A percentile compares a stretch with the other conserved stretches of the same genome.
Evolutionary conservation across 169 alveolate genomes (phyloP).

Genomic region (Perkinsus chesapeaki): DNA sequence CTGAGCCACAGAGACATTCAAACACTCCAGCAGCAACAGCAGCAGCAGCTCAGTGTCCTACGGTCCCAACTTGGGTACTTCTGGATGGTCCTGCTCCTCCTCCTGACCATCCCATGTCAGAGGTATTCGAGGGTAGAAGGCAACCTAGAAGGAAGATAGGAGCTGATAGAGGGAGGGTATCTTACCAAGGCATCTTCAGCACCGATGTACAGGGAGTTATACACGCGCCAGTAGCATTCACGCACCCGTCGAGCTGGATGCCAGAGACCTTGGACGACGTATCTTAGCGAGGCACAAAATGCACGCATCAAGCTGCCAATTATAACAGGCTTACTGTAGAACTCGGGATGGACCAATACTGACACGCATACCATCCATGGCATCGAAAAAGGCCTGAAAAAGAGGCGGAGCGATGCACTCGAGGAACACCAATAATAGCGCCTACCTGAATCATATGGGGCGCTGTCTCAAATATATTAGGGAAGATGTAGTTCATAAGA

Average conservation of each 20-base stretch:
- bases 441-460: conserved; percentile 80
- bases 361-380: conserved; percentile 95
- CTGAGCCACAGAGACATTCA: neutral
- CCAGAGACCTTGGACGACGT: conserved; percentile 94
- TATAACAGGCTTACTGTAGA: conserved; percentile 40
- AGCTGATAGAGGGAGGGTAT: too few relatives aligned
- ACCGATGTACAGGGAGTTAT: conserved; percentile 95
- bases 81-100: neutral
- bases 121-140: neutral
- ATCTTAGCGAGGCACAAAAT: conserved; percentile 13
- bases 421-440: neutral
- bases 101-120: neutral
- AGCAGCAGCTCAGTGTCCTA: neutral
- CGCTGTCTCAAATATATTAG: conserved; percentile 96
- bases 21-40: neutral
- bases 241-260: conserved; percentile 99
- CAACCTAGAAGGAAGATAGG: neutral
- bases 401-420: neutral
- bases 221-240: conserved; percentile 96
- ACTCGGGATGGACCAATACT: conserved; percentile 96
- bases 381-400: conserved; percentile 90
- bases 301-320: neutral
- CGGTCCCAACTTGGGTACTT: neutral
- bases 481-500: conserved; percentile 97
- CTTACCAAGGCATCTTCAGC: conserved; percentile 94